Evolutionary conservation across 2,329 filamentous ascomycete genomes (phyloP), one percentile per base, ranked within the genome.

Genomic region (Colletotrichum trifolii): DNA sequence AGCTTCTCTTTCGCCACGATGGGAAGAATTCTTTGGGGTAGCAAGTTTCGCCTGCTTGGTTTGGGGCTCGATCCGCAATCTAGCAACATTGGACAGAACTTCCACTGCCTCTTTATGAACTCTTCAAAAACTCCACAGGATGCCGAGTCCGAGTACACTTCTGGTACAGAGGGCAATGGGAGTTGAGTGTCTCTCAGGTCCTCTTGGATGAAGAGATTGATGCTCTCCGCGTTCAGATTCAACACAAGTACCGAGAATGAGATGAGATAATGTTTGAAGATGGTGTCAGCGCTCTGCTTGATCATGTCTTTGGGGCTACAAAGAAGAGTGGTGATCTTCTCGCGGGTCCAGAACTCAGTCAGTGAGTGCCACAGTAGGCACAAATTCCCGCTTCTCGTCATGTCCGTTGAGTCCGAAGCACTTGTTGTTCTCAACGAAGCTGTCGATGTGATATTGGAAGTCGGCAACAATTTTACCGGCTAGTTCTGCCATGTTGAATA

Each of bases 21-120:
- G 8, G 56, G 56, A 1, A 59, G 3, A 9, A 60, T 53, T 8
- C 45, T 33, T 1, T 8, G 2, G 2, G 47, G 56, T 1, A 40
- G 25, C 2, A 60, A n/a, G 6, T 53, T 35, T 15, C 34, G 7
- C 2, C 46, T 60, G 4, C 6, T 38, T 12, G n/a, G 48, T 6
- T 34, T 53, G 1, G 39, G 33, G 4, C 46, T 13, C 2, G 9
- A 2, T 0, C 15, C 49, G 8, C 12, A 2, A 0, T 36, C n/a
- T 11, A 60, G 39, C 1, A 2, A 5, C 33, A 60, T 2, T 2
- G 56, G 56, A 4, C 15, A 60, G 6, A 60, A 60, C 1, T 2
- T 53, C 56, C 56, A 60, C 40, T 60, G 56, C 6, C 7, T 5
- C 11, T 60, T 53, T 6, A 38, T n/a, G 17, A 60, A 60, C 1